Conservation (phyloP, 495 filamentous ascomycete genomes). For the Monascus purpureus region DNA sequence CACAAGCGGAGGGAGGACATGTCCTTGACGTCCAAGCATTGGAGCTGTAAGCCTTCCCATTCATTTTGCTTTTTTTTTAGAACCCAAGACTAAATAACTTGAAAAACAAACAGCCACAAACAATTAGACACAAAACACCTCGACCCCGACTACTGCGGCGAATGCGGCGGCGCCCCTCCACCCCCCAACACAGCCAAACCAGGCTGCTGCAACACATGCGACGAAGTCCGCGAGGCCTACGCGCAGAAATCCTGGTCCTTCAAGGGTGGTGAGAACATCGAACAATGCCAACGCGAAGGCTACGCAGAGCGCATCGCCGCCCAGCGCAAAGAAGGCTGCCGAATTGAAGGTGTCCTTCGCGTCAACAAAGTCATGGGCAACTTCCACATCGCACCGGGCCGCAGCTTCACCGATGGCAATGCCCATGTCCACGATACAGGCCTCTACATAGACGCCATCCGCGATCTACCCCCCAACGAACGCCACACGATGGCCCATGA, state of each 20-base stretch:
- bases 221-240: constrained; percentile 92
- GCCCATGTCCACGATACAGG: constrained; percentile 96
- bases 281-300: constrained; percentile 91
- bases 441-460: constrained; percentile 63
- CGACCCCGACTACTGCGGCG: constrained; percentile 82
- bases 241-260: constrained; percentile 83
- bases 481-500: constrained; percentile 74
- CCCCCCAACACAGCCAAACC: constrained; percentile 54
- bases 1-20: constrained; percentile 58
- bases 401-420: constrained; percentile 84
- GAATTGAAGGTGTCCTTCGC: constrained; percentile 79
- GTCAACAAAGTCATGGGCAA: constrained; percentile 99
- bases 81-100: background rate
- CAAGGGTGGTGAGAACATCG: constrained; percentile 77
- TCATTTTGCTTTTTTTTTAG: background rate
- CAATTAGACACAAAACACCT: constrained; percentile 67
- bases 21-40: constrained; percentile 62
- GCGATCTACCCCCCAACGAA: constrained; percentile 33
- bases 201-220: constrained; percentile 93
- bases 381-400: constrained; percentile 95
- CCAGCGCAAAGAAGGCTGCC: constrained; percentile 84
- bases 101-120: constrained; percentile 37
- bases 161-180: constrained; percentile 73
- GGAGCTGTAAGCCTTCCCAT: constrained; percentile 45
- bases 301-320: constrained; percentile 75